Evolutionary conservation across 192 early-diverging fungal species (phyloP).

Genomic region (Gigaspora rosea): DNA sequence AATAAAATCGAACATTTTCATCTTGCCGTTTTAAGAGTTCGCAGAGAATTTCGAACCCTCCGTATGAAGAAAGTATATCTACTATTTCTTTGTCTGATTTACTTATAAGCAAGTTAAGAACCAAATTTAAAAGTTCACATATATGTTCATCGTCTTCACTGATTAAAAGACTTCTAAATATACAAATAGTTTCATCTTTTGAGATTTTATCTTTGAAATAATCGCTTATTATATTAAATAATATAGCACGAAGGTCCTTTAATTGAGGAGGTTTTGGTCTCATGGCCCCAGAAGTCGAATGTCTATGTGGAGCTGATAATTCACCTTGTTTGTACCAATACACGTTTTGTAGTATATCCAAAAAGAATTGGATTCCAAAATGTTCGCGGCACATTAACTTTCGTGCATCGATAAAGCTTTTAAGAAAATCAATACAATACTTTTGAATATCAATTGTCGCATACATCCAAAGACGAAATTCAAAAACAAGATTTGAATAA

Average conservation of each 20-base stretch:
- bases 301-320: slow-evolving; percentile 20
- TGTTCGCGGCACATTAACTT: slow-evolving; percentile 28
- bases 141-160: slow-evolving; percentile 29
- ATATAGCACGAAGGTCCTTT: slow-evolving; percentile 21
- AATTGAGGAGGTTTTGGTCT: slow-evolving; percentile 29
- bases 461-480: slow-evolving; percentile 35
- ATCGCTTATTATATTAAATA: slow-evolving; percentile 20
- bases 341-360: slow-evolving; percentile 18
- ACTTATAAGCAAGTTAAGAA: neutral
- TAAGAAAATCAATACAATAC: slow-evolving; percentile 31
- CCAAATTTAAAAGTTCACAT: slow-evolving; percentile 5
- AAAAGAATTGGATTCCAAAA: slow-evolving; percentile 30
- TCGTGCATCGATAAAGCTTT: slow-evolving; percentile 25
- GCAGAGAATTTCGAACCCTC: slow-evolving; percentile 29
- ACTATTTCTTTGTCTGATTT: slow-evolving; percentile 24
- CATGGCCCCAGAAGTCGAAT: slow-evolving; percentile 9
- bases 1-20: slow-evolving; percentile 28
- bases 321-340: slow-evolving; percentile 33
- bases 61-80: slow-evolving; percentile 22
- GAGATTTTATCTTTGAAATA: slow-evolving; percentile 25
- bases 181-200: slow-evolving; percentile 20
- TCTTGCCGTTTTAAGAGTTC: slow-evolving; percentile 26
- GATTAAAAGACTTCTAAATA: slow-evolving; percentile 24
- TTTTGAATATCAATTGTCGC: slow-evolving; percentile 29
- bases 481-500: slow-evolving; percentile 20